Conservation (phyloP, 441 rosid species). For the Aquilaria agallochum region DNA sequence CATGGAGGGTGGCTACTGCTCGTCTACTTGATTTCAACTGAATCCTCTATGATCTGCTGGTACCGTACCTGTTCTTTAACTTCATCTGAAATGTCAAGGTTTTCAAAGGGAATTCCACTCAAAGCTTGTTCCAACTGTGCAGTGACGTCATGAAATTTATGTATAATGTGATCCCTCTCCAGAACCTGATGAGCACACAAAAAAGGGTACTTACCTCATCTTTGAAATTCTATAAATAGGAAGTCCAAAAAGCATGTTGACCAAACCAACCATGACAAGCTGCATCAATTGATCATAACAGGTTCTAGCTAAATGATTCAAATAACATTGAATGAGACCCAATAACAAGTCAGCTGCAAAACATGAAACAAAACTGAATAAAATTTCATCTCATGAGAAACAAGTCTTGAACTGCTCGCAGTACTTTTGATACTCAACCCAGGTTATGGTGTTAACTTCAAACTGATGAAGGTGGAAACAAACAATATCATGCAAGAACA, state of each 20-base stretch:
- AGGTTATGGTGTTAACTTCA: no score
- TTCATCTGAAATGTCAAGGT: slow-evolving; percentile 88
- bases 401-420: no score
- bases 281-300: no score
- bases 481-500: no score
- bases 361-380: not conserved
- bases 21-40: no score
- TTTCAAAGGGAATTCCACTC: slow-evolving; percentile 57
- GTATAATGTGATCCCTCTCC: slow-evolving; percentile 73
- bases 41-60: no score
- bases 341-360: slow-evolving; percentile 5
- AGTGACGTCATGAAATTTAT: slow-evolving; percentile 63
- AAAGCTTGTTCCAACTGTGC: slow-evolving; percentile 67
- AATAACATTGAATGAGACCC: slow-evolving; percentile 15
- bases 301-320: slow-evolving; percentile 1
- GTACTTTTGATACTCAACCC: no score
- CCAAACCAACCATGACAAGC: not conserved
- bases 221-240: slow-evolving; percentile 5
- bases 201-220: not conserved
- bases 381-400: no score
- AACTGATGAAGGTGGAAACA: no score
- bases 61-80: slow-evolving; percentile 83
- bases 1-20: no score
- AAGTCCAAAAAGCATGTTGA: not conserved
- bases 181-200: slow-evolving; percentile 52